Base-by-base conservation (phyloP, 1,139 yeast species). In the Yarrowia galli region DNA sequence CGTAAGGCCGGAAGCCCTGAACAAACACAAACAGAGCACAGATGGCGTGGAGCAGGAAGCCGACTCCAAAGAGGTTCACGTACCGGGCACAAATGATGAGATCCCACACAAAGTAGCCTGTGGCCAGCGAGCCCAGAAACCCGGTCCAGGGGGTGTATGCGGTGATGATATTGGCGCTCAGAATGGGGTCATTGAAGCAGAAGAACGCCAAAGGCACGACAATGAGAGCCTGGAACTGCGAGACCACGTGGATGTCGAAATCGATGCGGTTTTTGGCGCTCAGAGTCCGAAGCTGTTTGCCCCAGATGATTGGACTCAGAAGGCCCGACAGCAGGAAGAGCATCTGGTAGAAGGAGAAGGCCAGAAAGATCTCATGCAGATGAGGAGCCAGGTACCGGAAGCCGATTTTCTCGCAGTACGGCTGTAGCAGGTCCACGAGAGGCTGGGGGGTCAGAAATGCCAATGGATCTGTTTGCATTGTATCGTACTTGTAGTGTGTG, bases 81-180 rank as follows among this genome's bases (percentile, higher is more conserved):
- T 89, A 85, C 66, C 79, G 77, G 10, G 84, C 63, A 67, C 97
- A 92, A 70, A 91, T 87, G 69, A 82, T 77, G 32, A 89, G 77
- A 77, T 95, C 99, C 98, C 99, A 95, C n/a, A 91, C 73, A 76
- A 95, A 95, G 80, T 95, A 95, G 1, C 97, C 97, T 36, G 85
- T 75, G 7, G 97, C 93, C 76, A 88, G 80, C 2, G 96, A 82
- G 48, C 86, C 80, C 36, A 92, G 89, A 68, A 91, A 83, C 18
- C 90, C 90, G 1, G 89, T 87, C 74, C 89, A 92, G 4, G 93
- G 91, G 38, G 89, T 87, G 73, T 84, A 84, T 0, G 89, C 92
- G 72, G 85, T 84, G n/a, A 93, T 70, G 20, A 72, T 71, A 70
- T 76, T 81, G 63, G 86, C 82, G 70, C 86, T 84, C 38, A 85